Conservation (phyloP, 2,329 filamentous ascomycete species). For the Neoscytalidium dimidiatum region DNA sequence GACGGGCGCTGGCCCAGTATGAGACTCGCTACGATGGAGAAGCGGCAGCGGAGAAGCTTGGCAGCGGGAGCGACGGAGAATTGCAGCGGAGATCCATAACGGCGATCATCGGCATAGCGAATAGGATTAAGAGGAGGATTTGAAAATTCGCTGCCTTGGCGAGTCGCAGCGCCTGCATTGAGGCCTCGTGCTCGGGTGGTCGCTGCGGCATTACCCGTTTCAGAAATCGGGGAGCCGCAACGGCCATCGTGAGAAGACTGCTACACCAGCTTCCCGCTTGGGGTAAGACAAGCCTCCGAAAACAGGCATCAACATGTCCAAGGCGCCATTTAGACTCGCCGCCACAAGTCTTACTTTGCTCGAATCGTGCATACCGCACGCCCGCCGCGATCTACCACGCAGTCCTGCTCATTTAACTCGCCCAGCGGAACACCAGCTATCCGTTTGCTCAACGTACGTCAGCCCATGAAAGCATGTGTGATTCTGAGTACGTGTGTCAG, state of each 20-base stretch:
- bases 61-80: slow-evolving; percentile 9
- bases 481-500: not conserved
- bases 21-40: not conserved
- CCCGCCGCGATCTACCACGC: not conserved
- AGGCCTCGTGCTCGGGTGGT: not conserved
- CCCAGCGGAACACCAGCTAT: not conserved
- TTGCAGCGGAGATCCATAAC: slow-evolving; percentile 1
- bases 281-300: not conserved
- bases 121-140: not conserved
- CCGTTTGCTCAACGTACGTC: not conserved
- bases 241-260: not conserved
- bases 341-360: not conserved
- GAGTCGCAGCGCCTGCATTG: not conserved
- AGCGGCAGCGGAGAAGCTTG: slow-evolving; percentile 11
- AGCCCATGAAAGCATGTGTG: not conserved
- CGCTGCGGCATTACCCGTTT: slow-evolving; percentile 6
- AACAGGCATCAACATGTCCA: not conserved
- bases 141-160: not conserved
- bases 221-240: slow-evolving; percentile 2
- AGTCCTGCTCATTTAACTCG: slow-evolving; percentile 9
- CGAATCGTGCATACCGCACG: not conserved
- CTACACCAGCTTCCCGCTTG: not conserved
- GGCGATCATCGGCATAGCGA: not conserved
- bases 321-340: not conserved
- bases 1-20: not conserved